A percentile compares a stretch with the other conserved stretches of the same genome.
Conservation (phyloP, 495 filamentous ascomycete species). For the Cercophora newfieldiana region DNA sequence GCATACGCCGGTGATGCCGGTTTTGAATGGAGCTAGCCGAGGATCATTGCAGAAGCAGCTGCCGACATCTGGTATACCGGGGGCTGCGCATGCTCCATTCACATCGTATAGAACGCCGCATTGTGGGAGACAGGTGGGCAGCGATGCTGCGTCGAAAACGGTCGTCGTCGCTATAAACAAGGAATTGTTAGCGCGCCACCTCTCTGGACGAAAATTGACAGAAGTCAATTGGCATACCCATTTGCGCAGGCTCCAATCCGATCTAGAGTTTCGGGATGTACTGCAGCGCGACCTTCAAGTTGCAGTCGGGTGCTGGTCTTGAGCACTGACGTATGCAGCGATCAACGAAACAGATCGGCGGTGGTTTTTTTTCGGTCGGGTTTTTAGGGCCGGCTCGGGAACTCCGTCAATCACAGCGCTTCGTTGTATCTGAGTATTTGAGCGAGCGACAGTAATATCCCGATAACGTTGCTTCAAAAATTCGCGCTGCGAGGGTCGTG, state of each 20-base stretch:
- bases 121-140: constrained; percentile 47
- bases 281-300: constrained; percentile 7
- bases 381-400: background rate
- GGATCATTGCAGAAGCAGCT: constrained; percentile 52
- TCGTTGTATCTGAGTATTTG: constrained; percentile 5
- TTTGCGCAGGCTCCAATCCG: background rate
- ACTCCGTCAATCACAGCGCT: constrained; percentile 4
- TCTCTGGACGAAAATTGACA: background rate
- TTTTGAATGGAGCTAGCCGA: constrained; percentile 42
- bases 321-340: constrained; percentile 8
- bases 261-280: constrained; percentile 1
- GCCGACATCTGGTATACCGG: constrained; percentile 26
- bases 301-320: background rate
- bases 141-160: constrained; percentile 44
- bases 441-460: constrained; percentile 1
- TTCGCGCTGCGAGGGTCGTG: background rate
- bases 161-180: constrained; percentile 35
- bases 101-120: constrained; percentile 56
- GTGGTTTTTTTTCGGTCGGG: background rate
- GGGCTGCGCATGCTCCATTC: constrained; percentile 51
- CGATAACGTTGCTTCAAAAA: background rate
- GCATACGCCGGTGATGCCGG: constrained; percentile 44
- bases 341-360: constrained; percentile 14
- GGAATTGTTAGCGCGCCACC: background rate
- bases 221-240: constrained; percentile 3